These are phyloP conservation scores for Clonostachys rhizophaga DNA, from an alignment of 2,329 filamentous ascomycete genomes.

Conservation along the genomic window DNA sequence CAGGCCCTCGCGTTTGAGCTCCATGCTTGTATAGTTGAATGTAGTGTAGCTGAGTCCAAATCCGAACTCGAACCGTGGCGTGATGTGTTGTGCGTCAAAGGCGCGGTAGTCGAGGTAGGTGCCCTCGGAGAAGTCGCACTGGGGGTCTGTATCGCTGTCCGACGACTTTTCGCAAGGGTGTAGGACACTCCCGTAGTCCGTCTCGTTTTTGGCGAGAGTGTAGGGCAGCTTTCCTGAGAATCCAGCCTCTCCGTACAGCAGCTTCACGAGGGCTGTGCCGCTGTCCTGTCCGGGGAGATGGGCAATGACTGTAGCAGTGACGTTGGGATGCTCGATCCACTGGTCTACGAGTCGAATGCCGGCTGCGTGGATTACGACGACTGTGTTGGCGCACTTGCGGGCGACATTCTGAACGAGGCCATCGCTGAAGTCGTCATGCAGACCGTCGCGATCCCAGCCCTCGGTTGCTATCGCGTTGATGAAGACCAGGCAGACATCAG, in stretches of 20 bases:
- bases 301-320: slow-evolving; percentile 59
- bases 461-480: slow-evolving; percentile 76
- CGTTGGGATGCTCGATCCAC: slow-evolving; percentile 61
- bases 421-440: slow-evolving; percentile 67
- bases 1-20: slow-evolving; percentile 25
- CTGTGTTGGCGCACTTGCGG: slow-evolving; percentile 53
- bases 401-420: slow-evolving; percentile 55
- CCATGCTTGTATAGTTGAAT: slow-evolving; percentile 41
- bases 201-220: slow-evolving; percentile 49
- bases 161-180: slow-evolving; percentile 33
- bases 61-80: slow-evolving; percentile 48
- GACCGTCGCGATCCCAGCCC: slow-evolving; percentile 61
- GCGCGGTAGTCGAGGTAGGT: slow-evolving; percentile 49
- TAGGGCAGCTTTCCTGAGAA: slow-evolving; percentile 58
- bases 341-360: slow-evolving; percentile 57
- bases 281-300: slow-evolving; percentile 64
- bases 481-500: slow-evolving; percentile 73
- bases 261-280: slow-evolving; percentile 48
- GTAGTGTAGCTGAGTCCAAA: slow-evolving; percentile 51
- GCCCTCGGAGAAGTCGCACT: slow-evolving; percentile 57
- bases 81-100: slow-evolving; percentile 40
- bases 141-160: slow-evolving; percentile 40
- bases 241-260: slow-evolving; percentile 52
- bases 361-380: slow-evolving; percentile 60
- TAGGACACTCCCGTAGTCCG: slow-evolving; percentile 35